Evolutionary conservation across 1,284 basidiomycete species (phyloP).

Genomic region (Ganoderma lingzhi): DNA sequence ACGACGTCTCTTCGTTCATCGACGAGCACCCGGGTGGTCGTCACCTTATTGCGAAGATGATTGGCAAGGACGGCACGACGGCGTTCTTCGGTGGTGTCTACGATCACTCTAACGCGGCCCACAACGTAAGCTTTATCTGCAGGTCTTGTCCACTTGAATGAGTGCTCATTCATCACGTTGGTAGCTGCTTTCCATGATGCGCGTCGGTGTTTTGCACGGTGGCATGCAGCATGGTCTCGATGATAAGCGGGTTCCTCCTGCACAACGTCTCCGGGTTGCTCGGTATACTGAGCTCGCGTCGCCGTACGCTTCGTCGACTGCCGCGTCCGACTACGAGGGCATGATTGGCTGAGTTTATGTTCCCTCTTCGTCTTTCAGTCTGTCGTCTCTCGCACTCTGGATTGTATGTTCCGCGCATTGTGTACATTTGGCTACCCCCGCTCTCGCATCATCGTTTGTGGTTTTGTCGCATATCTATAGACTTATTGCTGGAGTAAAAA

Average conservation of each 20-base stretch:
- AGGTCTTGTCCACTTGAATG: background rate
- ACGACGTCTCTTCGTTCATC: slow-evolving; percentile 87
- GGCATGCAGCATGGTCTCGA: slow-evolving; percentile 72
- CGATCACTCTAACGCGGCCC: slow-evolving; percentile 92
- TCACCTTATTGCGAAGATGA: slow-evolving; percentile 69
- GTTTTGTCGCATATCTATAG: slow-evolving; percentile 31
- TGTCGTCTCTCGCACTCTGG: slow-evolving; percentile 6
- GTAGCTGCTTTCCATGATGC: slow-evolving; percentile 86
- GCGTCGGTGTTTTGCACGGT: slow-evolving; percentile 87
- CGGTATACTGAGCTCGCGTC: slow-evolving; percentile 68
- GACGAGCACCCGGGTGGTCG: slow-evolving; percentile 92
- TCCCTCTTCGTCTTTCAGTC: background rate
- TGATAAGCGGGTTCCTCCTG: slow-evolving; percentile 72
- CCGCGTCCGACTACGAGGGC: slow-evolving; percentile 48
- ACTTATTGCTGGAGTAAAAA: slow-evolving; percentile 24
- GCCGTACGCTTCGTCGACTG: slow-evolving; percentile 50
- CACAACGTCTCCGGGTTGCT: slow-evolving; percentile 74
- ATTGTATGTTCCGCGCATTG: slow-evolving; percentile 30
- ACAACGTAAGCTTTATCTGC: slow-evolving; percentile 63
- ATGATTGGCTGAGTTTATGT: slow-evolving; percentile 40
- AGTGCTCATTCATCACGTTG: slow-evolving; percentile 30
- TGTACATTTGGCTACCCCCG: slow-evolving; percentile 27
- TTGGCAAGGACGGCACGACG: slow-evolving; percentile 86
- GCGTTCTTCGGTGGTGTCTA: slow-evolving; percentile 96
- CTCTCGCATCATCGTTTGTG: slow-evolving; percentile 22